Evolutionary conservation across 169 alveolate genomes (phyloP), one percentile per base, ranked within the genome.

Genomic region (Plasmodium relictum): DNA sequence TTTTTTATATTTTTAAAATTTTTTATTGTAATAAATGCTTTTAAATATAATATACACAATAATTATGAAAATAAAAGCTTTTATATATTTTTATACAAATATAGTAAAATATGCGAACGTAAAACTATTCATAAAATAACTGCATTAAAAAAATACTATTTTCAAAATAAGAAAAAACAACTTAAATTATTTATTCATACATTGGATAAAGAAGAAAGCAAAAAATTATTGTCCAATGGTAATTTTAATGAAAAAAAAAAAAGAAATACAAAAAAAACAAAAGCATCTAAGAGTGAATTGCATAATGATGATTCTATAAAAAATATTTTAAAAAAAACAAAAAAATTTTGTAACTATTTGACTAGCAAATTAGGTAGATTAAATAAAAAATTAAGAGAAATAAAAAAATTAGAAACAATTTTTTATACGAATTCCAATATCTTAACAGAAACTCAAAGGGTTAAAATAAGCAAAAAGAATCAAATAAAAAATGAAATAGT

Each of bases 401-500:
- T 83, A 83, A 83, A 83, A 83, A 83, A 83, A 58, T 52, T 83
- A 62, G 91, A 83, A 58, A 70, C 86, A 12, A 44, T 83, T 31
- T 83, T 83, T 73, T 83, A 62, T 31, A 59, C 91, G 18, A 83
- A 68, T 44, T 85, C 91, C 3, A 68, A 69, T 48, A 83, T 83
- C 16, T 69, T 83, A 59, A 83, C 91, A 22, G 91, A 83, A 61
- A 39, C 24, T 39, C 91, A 83, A 70, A 63, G 68, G 54, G 73
- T 83, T 50, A 83, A 83, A 69, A 31, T 83, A 48, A 83, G 91
- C 63, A 83, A 83, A 83, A 83, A 83, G 69, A 70, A 69, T 20
- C 91, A 83, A 56, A 58, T 83, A 58, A 83, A 83, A 83, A 83
- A 83, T 16, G 91, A 83, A 52, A 56, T 83, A 6, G 91, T 83